phyloP scores from a whole-genome alignment of 2,329 filamentous ascomycete genomes.

The Stemphylium vesicarium region DNA sequence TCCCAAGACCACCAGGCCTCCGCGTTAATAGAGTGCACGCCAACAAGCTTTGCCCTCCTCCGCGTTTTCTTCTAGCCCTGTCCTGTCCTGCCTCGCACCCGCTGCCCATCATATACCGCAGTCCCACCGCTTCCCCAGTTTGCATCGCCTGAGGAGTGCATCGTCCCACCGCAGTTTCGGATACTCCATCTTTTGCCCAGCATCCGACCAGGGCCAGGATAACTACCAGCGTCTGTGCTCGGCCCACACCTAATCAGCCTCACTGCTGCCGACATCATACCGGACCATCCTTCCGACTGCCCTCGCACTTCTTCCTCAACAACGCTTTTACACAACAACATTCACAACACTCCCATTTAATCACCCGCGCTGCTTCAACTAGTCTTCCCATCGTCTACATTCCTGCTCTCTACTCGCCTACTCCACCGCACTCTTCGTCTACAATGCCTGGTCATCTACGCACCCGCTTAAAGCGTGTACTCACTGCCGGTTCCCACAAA shows the following conservation, averaged over 20 bases:
- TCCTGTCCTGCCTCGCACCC: constrained; percentile 17
- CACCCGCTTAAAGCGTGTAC: constrained; percentile 54
- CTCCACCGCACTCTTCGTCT: constrained; percentile 3
- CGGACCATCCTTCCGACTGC: constrained; percentile 20
- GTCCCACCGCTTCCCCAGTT: constrained; percentile 16
- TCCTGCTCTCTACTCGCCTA: not conserved
- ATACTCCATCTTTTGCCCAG: constrained; percentile 11
- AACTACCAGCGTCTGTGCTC: constrained; percentile 15
- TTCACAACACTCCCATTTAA: constrained; percentile 7
- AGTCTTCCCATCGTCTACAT: too few relatives aligned
- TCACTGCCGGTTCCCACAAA: constrained; percentile 46
- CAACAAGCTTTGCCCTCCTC: constrained; percentile 26
- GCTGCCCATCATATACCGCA: not conserved
- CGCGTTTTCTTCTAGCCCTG: constrained; percentile 36
- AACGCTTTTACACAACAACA: constrained; percentile 1
- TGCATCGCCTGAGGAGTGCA: constrained; percentile 10
- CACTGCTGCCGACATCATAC: constrained; percentile 26
- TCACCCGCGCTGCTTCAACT: not conserved
- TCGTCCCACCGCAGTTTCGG: constrained; percentile 19
- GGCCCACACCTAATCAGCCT: constrained; percentile 27
- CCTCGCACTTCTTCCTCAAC: constrained; percentile 10
- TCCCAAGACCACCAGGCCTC: constrained; percentile 1
- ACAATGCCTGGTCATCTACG: constrained; percentile 53
- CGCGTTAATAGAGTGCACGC: constrained; percentile 15
- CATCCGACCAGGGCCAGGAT: constrained; percentile 13